Conservation (phyloP, 2,329 filamentous ascomycete species). For the Xylariaceae sp. region DNA sequence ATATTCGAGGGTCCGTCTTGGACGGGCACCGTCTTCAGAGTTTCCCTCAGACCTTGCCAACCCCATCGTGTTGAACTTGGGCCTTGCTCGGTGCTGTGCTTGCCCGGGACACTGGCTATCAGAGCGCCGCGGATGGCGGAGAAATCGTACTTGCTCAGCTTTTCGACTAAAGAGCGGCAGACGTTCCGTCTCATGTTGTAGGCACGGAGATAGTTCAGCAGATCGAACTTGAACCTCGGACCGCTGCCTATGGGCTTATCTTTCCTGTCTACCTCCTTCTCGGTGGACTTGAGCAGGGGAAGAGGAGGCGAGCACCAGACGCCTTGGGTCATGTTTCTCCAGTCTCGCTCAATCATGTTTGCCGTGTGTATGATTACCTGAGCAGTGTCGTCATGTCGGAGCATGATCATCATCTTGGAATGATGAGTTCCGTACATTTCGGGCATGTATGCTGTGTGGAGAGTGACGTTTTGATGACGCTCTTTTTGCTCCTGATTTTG, state of each 20-base stretch:
- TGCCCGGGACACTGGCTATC: conserved; percentile 74
- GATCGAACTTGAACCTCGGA: conserved; percentile 67
- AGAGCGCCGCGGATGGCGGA: conserved; percentile 63
- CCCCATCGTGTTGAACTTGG: conserved; percentile 63
- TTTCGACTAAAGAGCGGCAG: conserved; percentile 51
- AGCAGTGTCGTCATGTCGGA: conserved; percentile 71
- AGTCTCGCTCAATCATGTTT: conserved; percentile 86
- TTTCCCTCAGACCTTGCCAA: conserved; percentile 64
- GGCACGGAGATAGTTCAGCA: conserved; percentile 66
- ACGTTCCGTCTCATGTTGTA: conserved; percentile 60
- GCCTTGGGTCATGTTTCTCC: conserved; percentile 83
- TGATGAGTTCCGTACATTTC: conserved; percentile 85
- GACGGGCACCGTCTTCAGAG: conserved; percentile 52
- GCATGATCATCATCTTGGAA: conserved; percentile 80
- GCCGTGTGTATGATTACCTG: conserved; percentile 84
- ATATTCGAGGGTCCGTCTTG: conserved; percentile 43
- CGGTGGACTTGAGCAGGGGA: conserved; percentile 39
- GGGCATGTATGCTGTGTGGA: conserved; percentile 73
- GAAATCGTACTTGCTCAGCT: conserved; percentile 66
- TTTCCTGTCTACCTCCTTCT: conserved; percentile 7
- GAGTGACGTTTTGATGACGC: conserved; percentile 61
- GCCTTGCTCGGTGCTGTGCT: conserved; percentile 48
- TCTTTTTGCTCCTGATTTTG: conserved; percentile 54
- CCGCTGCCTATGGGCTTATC: conserved; percentile 54
- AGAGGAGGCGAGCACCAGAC: conserved; percentile 74